phyloP scores from a whole-genome alignment of 2,329 filamentous ascomycete genomes.

The Lomentospora prolificans region DNA sequence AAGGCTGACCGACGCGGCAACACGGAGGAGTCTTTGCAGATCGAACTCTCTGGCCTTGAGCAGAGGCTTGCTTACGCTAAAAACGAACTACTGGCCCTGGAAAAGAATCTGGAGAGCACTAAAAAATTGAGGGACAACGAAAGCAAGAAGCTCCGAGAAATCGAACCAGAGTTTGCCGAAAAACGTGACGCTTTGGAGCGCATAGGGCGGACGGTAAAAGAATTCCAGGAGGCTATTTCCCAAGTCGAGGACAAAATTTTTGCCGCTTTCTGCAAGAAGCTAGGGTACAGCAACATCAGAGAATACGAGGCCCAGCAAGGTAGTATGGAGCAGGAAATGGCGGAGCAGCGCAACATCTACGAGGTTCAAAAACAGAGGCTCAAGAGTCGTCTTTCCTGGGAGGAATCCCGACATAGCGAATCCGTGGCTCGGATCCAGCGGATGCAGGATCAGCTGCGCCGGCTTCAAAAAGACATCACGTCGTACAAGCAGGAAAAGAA shows the following conservation, averaged over 20 bases:
- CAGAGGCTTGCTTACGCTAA: conserved; percentile 62
- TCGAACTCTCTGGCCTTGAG: conserved; percentile 70
- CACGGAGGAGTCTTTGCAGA: conserved; percentile 72
- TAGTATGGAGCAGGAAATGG: conserved; percentile 80
- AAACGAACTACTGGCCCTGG: conserved; percentile 67
- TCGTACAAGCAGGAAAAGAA: conserved; percentile 63
- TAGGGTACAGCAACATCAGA: conserved; percentile 82
- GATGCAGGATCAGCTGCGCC: conserved; percentile 56
- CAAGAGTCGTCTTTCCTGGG: conserved; percentile 50
- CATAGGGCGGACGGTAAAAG: conserved; percentile 37
- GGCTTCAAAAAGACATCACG: conserved; percentile 59
- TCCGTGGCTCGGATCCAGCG: conserved; percentile 59
- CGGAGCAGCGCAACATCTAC: conserved; percentile 78
- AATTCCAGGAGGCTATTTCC: conserved; percentile 55
- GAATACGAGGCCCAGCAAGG: conserved; percentile 92
- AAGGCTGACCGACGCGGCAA: conserved; percentile 64
- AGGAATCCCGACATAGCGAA: conserved; percentile 39
- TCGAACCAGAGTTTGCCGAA: conserved; percentile 68
- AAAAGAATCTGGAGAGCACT: conserved; percentile 78
- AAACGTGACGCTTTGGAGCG: conserved; percentile 59
- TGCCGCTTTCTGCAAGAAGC: conserved; percentile 69
- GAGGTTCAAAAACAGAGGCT: conserved; percentile 73
- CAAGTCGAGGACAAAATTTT: conserved; percentile 86
- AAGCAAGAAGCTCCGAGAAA: conserved; percentile 62
- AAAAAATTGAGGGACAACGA: conserved; percentile 69